Evolutionary conservation across 1,284 basidiomycete genomes (phyloP), one percentile per base, ranked within the genome.

Genomic region (Inonotus obliquus): DNA sequence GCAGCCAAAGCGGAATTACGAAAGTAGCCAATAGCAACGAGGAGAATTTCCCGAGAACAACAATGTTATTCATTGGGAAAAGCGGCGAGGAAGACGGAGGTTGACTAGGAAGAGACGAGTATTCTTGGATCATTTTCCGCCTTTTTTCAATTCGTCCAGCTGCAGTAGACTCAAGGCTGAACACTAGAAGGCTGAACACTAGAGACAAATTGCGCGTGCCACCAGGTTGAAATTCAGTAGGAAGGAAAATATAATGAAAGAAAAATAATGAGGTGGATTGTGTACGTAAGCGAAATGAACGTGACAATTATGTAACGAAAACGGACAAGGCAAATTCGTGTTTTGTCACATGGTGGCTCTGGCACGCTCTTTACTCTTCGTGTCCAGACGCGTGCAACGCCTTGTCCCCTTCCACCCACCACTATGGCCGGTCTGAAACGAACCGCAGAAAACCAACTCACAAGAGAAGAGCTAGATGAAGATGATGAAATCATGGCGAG

Each of bases 401-500:
- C 27, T 52, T 27, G 23, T 52, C 14, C 29, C 27, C 29, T 52
- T 32, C 51, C 51, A 10, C 51, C 19, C 51, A 52, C 27, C 51
- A 35, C 51, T n/a, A 52, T 35, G 51, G 27, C 23, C 11, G 25
- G 17, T 1, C 65, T 67, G 35, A 78, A 78, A 67, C 72, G 77
- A 59, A 68, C 67, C 29, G 76, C 77, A 29, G 74, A 75, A 57
- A 69, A 70, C 21, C 74, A 78, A 63, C 61, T 73, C 7, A 74
- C 72, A 4, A 73, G 72, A 62, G 76, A 78, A 54, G 72, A 71
- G 45, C 60, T 2, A 44, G 41, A 61, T 23, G 71, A 70, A 45
- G 69, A 67, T 48, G 66, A 67, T 1, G 72, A 74, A 59, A 62
- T 62, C 59, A 65, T 65, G 57, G 49, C 63, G 27, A 32, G 37